Percentiles rank a stretch among this genome's conserved stretches.
Conservation (phyloP, 306 rosid species). For the Prunus mongolica region DNA sequence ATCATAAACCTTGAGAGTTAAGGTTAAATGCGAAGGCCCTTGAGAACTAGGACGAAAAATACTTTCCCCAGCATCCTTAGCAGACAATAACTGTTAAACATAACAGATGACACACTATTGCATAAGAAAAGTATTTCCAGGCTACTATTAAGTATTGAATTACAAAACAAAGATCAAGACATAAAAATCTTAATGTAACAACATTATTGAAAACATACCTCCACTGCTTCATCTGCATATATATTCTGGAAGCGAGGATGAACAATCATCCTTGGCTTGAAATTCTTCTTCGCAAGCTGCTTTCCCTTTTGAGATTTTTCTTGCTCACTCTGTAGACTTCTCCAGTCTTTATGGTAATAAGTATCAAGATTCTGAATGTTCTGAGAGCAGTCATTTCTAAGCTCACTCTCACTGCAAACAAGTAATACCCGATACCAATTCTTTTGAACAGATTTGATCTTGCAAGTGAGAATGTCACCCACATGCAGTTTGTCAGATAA, state of each 20-base stretch:
- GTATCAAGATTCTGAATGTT: slow-evolving; percentile 46
- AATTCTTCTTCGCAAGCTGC: slow-evolving; percentile 85
- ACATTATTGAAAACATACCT: slow-evolving; percentile 46
- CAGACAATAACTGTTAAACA: slow-evolving; percentile 66
- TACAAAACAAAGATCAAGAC: not conserved
- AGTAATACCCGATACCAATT: slow-evolving; percentile 89
- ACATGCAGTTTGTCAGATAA: slow-evolving; percentile 80
- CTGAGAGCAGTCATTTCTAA: slow-evolving; percentile 70
- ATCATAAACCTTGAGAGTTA: slow-evolving; percentile 84
- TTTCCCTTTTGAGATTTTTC: slow-evolving; percentile 83
- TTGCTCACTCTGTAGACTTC: slow-evolving; percentile 69
- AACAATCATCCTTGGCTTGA: slow-evolving; percentile 95
- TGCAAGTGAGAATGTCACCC: slow-evolving; percentile 86
- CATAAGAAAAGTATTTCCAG: not conserved
- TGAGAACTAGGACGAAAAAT: slow-evolving; percentile 91
- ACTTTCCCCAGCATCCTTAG: slow-evolving; percentile 95
- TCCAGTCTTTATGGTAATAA: slow-evolving; percentile 73
- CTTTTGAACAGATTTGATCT: slow-evolving; percentile 88
- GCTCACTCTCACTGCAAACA: slow-evolving; percentile 79
- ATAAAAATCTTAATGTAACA: not conserved
- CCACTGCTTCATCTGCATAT: slow-evolving; percentile 87
- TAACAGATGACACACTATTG: not conserved
- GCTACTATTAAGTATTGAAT: not conserved
- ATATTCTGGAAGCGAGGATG: slow-evolving; percentile 96
- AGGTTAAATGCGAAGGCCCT: slow-evolving; percentile 80